Evolutionary conservation across 1,284 basidiomycete genomes (phyloP), one percentile per base, ranked within the genome.

Genomic region (Apiotrichum sp.): DNA sequence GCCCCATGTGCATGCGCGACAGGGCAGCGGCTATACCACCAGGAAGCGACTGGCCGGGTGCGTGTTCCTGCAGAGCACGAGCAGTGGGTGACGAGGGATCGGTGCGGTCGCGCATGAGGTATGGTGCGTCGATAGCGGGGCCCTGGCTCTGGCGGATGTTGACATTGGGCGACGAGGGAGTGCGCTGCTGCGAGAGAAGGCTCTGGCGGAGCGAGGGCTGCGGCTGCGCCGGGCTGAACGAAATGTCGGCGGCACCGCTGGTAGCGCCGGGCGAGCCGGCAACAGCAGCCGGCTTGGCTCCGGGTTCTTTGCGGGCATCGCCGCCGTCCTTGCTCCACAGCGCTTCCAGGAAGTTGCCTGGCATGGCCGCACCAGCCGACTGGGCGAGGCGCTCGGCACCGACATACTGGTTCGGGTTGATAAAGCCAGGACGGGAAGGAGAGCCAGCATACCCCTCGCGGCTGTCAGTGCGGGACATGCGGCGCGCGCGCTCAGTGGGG

Each of bases 401-500:
- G 13, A 53, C 55, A n/a, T n/a, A n/a, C n/a, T n/a, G n/a, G 56
- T 61, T 50, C 31, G 59, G 59, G 55, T 57, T 61, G 50, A 47
- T 58, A 50, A 69, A 63, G 41, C 62, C 57, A 22, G 57, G 47
- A 14, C 55, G 62, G 35, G 57, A 47, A 9, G 69, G 65, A 14
- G 66, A 69, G 8, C 66, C 65, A 53, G 55, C 63, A 6, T 40
- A n/a, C 8, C 64, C 66, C 35, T 72, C 70, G 39, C 69, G 67
- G 52, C 66, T 69, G 54, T 77, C 73, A 34, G 71, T 60, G 50
- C 87, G 82, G 16, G 86, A 88, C 82, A 89, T 84, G 47, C 89
- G 78, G 43, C 90, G 79, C 36, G 83, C 86, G 52, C 82, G 78
- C 73, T 93, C 92, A 59, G 86, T 87, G 0, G 89, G 89, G 0